These are phyloP conservation scores for Aulographum hederae DNA, from an alignment of 2,329 filamentous ascomycete genomes.

Conservation along the genomic window DNA sequence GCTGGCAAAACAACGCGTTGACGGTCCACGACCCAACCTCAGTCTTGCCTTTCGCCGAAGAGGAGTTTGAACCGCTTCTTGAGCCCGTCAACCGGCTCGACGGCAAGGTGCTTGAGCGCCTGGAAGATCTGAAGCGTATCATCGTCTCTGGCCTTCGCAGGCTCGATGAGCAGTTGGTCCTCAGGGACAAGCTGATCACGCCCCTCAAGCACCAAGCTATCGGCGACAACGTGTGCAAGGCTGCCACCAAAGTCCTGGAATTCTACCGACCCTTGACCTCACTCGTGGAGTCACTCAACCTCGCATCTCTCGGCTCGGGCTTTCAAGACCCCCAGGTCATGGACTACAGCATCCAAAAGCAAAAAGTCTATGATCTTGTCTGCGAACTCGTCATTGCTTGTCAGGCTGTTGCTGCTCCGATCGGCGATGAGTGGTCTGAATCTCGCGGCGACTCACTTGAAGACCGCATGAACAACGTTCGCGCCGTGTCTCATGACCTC, in stretches of 20 bases:
- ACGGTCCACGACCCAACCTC: constrained; percentile 41
- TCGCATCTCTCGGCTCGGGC: constrained; percentile 58
- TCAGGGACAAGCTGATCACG: constrained; percentile 68
- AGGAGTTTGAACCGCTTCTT: constrained; percentile 54
- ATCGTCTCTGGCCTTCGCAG: constrained; percentile 74
- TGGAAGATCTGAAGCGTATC: constrained; percentile 73
- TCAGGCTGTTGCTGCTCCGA: constrained; percentile 75
- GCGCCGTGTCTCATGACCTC: constrained; percentile 57
- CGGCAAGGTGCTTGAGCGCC: constrained; percentile 55
- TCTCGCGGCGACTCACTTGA: constrained; percentile 80
- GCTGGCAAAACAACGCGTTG: constrained; percentile 58
- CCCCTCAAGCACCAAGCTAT: constrained; percentile 61
- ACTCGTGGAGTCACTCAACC: constrained; percentile 78
- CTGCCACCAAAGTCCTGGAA: constrained; percentile 66
- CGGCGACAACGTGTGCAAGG: constrained; percentile 63
- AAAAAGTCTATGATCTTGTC: constrained; percentile 82
- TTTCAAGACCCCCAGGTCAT: constrained; percentile 71
- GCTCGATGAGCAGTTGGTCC: constrained; percentile 64
- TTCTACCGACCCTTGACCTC: constrained; percentile 81
- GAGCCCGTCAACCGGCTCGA: constrained; percentile 65
- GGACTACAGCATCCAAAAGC: constrained; percentile 82
- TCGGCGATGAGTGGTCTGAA: constrained; percentile 92
- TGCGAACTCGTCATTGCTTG: constrained; percentile 77
- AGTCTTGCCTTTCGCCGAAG: constrained; percentile 62
- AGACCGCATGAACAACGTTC: constrained; percentile 65